Conservation (phyloP, 192 early-diverging fungal genomes). For the Podila epigama region DNA sequence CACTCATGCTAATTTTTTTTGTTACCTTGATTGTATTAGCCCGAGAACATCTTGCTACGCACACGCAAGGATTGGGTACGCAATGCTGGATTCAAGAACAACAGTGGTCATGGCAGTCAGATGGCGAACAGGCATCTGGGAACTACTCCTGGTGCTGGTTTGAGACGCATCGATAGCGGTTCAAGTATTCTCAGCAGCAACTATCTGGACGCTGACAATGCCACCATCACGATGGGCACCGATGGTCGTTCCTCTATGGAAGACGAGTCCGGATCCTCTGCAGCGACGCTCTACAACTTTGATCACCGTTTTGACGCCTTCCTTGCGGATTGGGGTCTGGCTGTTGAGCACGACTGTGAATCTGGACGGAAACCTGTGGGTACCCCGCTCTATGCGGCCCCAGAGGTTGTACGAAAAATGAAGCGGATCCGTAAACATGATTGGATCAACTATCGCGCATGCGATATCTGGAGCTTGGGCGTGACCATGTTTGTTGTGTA, state of each 20-base stretch:
- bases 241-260: conserved; percentile 37
- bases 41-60: conserved; percentile 39
- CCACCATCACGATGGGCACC: conserved; percentile 1
- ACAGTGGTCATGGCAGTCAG: not conserved
- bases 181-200: conserved; percentile 28
- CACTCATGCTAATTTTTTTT: not conserved
- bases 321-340: conserved; percentile 45
- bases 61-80: conserved; percentile 36
- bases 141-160: too few species aligned
- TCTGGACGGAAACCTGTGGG: conserved; percentile 40
- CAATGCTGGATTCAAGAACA: not conserved
- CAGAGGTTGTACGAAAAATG: conserved; percentile 47
- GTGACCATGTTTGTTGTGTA: conserved; percentile 52
- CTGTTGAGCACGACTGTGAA: conserved; percentile 41
- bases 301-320: conserved; percentile 39
- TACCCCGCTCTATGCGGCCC: conserved; percentile 39
- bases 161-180: conserved; percentile 5
- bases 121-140: not conserved
- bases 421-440: conserved; percentile 39
- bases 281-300: conserved; percentile 37
- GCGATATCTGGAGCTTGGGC: conserved; percentile 50
- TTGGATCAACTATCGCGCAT: conserved; percentile 49
- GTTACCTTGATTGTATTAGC: not conserved
- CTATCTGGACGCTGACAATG: conserved; percentile 11
- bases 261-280: not conserved